These are phyloP conservation scores for Hordeum pubiflorum DNA, from an alignment of 202 grass and related monocot species.

Conservation along the genomic window DNA sequence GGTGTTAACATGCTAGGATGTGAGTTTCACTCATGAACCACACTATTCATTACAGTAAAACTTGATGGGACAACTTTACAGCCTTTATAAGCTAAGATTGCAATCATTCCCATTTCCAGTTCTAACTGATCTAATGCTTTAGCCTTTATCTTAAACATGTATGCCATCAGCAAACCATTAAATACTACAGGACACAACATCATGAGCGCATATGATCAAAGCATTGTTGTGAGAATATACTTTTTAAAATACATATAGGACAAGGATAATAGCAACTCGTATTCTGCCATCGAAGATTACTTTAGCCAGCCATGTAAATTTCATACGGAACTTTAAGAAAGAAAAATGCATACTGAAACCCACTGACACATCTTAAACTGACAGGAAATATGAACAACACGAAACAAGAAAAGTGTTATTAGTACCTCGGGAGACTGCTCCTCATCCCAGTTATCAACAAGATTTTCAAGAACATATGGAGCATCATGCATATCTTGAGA, in stretches of 20 bases:
- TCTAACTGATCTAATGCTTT: conserved; percentile 1
- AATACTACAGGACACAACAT: neutral
- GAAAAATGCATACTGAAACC: neutral
- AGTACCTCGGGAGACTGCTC: conserved; percentile 80
- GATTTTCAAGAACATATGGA: conserved; percentile 81
- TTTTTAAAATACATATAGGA: neutral
- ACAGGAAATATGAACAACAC: neutral
- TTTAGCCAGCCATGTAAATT: conserved; percentile 7
- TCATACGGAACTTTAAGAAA: neutral
- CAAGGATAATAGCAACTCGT: neutral
- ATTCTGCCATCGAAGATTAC: neutral
- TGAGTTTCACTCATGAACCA: neutral
- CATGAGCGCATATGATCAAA: neutral
- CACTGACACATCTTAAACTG: neutral
- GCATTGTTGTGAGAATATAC: neutral
- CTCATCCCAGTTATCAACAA: conserved; percentile 92
- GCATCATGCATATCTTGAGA: conserved; percentile 97
- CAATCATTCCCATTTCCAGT: neutral
- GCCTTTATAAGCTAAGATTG: neutral
- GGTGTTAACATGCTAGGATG: neutral
- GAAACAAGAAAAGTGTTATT: neutral
- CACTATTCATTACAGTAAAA: neutral
- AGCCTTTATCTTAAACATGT: neutral
- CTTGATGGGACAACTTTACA: neutral
- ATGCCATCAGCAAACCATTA: neutral